phyloP scores from a whole-genome alignment of 768 basidiomycete genomes.

The Mycena rebaudengoi region DNA sequence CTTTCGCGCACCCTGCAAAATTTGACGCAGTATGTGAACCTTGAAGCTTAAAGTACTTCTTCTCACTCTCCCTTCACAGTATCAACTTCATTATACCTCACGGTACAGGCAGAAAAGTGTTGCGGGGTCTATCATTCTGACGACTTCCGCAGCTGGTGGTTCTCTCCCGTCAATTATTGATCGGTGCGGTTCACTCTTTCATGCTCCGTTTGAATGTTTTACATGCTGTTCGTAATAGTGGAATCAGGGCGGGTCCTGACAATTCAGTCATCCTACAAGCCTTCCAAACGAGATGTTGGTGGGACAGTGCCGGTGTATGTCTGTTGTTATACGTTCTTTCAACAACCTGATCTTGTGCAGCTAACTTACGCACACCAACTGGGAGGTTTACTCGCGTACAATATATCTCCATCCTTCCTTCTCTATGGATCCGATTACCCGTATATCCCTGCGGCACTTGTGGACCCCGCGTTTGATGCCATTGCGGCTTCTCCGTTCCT shows the following conservation, averaged over 20 bases:
- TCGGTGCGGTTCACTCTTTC: background rate
- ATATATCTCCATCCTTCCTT: constrained; percentile 9
- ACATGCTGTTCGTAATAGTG: background rate
- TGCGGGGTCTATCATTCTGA: background rate
- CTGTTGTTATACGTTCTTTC: background rate
- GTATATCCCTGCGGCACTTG: background rate
- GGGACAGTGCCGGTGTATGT: constrained; percentile 19
- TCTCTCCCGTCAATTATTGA: constrained; percentile 15
- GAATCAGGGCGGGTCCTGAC: background rate
- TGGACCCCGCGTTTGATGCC: background rate
- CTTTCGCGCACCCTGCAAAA: constrained; percentile 10
- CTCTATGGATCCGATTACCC: constrained; percentile 16
- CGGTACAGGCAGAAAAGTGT: background rate
- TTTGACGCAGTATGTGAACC: constrained; percentile 10
- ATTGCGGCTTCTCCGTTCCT: constrained; percentile 5
- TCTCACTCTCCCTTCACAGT: background rate
- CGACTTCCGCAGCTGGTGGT: constrained; percentile 4
- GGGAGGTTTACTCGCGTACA: constrained; percentile 13
- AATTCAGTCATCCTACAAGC: background rate
- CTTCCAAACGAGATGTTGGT: constrained; percentile 10
- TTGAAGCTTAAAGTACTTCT: background rate
- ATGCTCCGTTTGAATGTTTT: background rate
- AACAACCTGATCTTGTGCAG: background rate
- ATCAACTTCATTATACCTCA: constrained; percentile 11
- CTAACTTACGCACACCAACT: constrained; percentile 17